Evolutionary conservation across 345 rosid species (phyloP).

Genomic region (Iberis pinnata): DNA sequence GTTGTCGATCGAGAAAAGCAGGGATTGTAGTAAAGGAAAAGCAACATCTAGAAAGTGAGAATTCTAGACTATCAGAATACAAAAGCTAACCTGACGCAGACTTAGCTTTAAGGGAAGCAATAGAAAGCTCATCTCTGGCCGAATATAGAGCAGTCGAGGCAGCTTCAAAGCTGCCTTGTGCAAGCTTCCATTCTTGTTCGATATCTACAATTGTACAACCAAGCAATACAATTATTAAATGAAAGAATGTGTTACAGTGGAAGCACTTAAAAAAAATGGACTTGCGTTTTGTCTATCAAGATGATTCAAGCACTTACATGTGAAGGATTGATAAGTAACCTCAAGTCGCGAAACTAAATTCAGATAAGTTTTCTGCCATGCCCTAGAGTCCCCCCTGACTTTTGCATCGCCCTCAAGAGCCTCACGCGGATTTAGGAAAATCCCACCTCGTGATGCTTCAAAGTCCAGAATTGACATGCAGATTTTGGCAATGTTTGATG

Average conservation of each 20-base stretch:
- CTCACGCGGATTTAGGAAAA: constrained; percentile 52
- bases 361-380: constrained; percentile 76
- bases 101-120: constrained; percentile 71
- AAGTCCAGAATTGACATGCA: constrained; percentile 77
- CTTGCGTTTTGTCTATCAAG: constrained; percentile 3
- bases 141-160: constrained; percentile 69
- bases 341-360: constrained; percentile 64
- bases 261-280: constrained; percentile 8
- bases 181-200: constrained; percentile 82
- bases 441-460: constrained; percentile 84
- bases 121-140: constrained; percentile 61
- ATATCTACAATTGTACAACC: constrained; percentile 39
- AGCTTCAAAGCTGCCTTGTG: constrained; percentile 72
- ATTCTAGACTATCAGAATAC: constrained; percentile 16
- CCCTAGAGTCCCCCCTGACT: constrained; percentile 45
- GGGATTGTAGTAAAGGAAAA: background rate
- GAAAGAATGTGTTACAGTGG: constrained; percentile 4
- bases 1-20: background rate
- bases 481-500: constrained; percentile 56
- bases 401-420: constrained; percentile 45
- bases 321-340: constrained; percentile 64
- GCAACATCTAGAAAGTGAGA: constrained; percentile 5
- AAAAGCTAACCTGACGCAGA: constrained; percentile 67
- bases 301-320: constrained; percentile 45
- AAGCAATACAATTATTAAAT: constrained; percentile 7